Base-by-base conservation (phyloP, 208 protist species). In the Crithidia expoeki region DNA sequence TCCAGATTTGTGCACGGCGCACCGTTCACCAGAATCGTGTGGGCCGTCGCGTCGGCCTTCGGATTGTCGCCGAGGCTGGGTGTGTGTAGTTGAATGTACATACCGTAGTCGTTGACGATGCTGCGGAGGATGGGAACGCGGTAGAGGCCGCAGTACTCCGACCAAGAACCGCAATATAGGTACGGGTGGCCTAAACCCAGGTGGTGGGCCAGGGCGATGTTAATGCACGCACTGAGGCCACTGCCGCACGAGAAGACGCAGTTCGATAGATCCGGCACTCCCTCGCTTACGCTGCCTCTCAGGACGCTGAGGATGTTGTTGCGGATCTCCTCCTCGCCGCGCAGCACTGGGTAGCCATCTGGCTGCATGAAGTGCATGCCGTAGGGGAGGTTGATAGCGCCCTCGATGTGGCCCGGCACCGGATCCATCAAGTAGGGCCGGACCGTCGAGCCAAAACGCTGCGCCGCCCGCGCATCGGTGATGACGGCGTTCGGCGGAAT, bases 161-260 rank as follows among this genome's bases (percentile, higher is more conserved):
- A 94, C 89, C 92, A 96, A 12, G 89, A 93, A 44, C 89, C 89
- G 55, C 76, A 83, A 68, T 93, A 96, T 12, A 96, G 76, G 44
- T 76, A 76, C 0, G 89, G 88, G 50, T 74, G 72, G 44, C 89
- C 89, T 10, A 96, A 77, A 28, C 82, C 88, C 12, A 92, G 61
- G 38, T 96, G 92, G 27, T 64, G 63, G 12, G 61, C 66, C 21
- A 90, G 49, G 27, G 89, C 89, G 34, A 94, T 83, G 64, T 86
- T 94, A 46, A 93, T 72, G 75, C 85, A 90, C 30, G 87, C 92
- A 25, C 72, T 93, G 42, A 96, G 44, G 47, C 92, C 92, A 63
- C 88, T 94, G 58, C 89, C 92, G 65, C 92, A 96, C 21, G 82
- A 89, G 61, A 93, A 91, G 52, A 96, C 82, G 66, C 77, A 86